Conservation (phyloP, 345 rosid genomes). For the Eucalyptus polyanthemos region DNA sequence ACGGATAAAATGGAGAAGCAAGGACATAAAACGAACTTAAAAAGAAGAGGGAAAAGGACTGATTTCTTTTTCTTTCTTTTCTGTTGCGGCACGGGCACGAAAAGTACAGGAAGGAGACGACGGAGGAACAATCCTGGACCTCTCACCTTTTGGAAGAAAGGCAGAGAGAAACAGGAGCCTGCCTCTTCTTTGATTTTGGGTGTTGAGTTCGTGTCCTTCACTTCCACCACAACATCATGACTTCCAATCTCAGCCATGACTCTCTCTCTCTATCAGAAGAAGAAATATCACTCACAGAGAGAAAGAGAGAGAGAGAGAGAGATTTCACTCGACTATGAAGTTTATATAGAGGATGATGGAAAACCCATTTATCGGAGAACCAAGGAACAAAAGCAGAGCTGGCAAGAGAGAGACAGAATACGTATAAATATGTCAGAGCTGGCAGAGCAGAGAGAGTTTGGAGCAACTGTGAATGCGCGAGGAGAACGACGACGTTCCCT, state of each 20-base stretch:
- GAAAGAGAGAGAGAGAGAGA: background rate
- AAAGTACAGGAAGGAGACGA: background rate
- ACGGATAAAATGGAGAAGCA: background rate
- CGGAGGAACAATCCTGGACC: background rate
- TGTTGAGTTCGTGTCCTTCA: constrained; percentile 15
- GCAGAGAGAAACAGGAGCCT: constrained; percentile 30
- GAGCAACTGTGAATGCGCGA: background rate
- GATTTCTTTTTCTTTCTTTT: background rate
- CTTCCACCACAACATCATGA: constrained; percentile 33
- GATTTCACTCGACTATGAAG: background rate
- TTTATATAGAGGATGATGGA: background rate
- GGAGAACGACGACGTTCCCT: background rate
- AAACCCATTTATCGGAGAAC: background rate
- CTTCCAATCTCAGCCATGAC: constrained; percentile 50
- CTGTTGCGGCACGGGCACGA: background rate
- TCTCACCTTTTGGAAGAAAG: constrained; percentile 73
- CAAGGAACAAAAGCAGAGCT: background rate
- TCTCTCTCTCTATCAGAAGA: background rate
- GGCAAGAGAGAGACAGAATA: background rate
- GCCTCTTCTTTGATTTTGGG: constrained; percentile 26
- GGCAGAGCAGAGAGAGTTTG: background rate
- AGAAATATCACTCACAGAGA: background rate
- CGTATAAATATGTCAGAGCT: too few species aligned
- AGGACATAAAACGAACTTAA: background rate
- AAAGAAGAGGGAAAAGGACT: background rate